Percentiles rank a stretch among this genome's conserved stretches.
phyloP scores from a whole-genome alignment of 1,284 basidiomycete species.

The Mycosarcoma maydis region DNA sequence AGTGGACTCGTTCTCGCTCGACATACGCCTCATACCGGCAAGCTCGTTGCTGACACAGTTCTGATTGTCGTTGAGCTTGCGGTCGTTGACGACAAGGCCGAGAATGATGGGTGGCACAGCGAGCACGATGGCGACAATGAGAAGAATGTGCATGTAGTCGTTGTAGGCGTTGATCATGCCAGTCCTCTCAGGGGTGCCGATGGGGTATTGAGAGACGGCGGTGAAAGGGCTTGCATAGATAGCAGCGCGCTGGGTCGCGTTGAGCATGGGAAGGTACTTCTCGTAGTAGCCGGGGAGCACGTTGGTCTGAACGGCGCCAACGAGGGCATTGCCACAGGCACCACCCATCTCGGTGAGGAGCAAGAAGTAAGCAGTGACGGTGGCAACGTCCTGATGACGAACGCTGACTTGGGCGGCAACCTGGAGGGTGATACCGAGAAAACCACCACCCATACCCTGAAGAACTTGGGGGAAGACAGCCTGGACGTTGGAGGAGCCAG shows the following conservation, averaged over 20 bases:
- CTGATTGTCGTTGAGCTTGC: conserved; percentile 58
- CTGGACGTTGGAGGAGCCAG: conserved; percentile 53
- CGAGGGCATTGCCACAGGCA: conserved; percentile 58
- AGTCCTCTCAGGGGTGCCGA: conserved; percentile 43
- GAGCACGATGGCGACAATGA: conserved; percentile 58
- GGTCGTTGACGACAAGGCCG: conserved; percentile 51
- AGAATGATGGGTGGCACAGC: conserved; percentile 54
- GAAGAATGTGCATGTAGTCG: conserved; percentile 53
- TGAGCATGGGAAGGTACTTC: conserved; percentile 43
- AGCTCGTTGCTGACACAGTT: conserved; percentile 64
- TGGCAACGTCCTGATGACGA: conserved; percentile 65
- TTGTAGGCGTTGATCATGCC: conserved; percentile 60
- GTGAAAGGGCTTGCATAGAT: conserved; percentile 31
- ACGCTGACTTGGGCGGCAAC: conserved; percentile 64
- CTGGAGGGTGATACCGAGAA: conserved; percentile 61
- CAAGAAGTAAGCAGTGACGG: conserved; percentile 65
- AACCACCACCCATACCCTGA: conserved; percentile 64
- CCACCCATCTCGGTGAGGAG: conserved; percentile 62
- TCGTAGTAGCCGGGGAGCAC: conserved; percentile 44
- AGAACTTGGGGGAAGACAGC: conserved; percentile 63
- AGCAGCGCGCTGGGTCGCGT: conserved; percentile 14
- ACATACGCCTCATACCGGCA: conserved; percentile 49
- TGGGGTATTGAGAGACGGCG: conserved; percentile 26
- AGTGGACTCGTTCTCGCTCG: conserved; percentile 17
- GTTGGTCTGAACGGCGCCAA: conserved; percentile 56